Base-by-base conservation (phyloP, 2,329 filamentous ascomycete genomes). In the Escovopsis sp. region DNA sequence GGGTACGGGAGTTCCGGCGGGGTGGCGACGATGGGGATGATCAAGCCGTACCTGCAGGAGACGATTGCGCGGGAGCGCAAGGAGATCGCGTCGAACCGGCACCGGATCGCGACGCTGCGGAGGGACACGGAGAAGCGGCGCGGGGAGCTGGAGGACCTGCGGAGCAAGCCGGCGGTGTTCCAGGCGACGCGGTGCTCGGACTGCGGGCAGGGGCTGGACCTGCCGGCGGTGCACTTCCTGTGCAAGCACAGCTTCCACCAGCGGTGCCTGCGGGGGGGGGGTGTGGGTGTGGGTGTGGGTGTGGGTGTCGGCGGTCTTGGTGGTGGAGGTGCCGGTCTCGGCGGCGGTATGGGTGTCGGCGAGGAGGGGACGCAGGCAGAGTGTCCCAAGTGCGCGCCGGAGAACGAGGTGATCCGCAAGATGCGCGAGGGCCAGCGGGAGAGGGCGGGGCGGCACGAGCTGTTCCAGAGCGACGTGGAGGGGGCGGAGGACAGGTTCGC, bases 161-260 rank as follows among this genome's bases (percentile, higher is more conserved):
- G 70, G 7, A 70, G 69, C 8, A 88, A 92, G 50, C 87, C 90
- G 0, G 76, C 79, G 15, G 81, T 92, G 1, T 96, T 98, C 65
- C 84, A 92, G 54, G 78, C 86, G 1, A 87, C 86, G 25, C 73
- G 90, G 35, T 98, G 90, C 54, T 78, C 80, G 19, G 77, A 81
- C 35, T 98, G 90, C 54, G 76, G 75, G 13, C 71, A 76, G 27
- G 68, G 73, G 18, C 67, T 96, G 14, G 87, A 94, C 44, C 65
- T 96, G 11, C 90, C 90, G 0, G 83, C 79, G 0, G 87, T 98
- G 33, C 90, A 98, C 53, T 98, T 98, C 55, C 60, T 98, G 43
- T 98, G 90, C 63, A 94, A 93, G 55, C 90, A 98, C 55, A 87
- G 79, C 41, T 98, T 94, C 65, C 90, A 98, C 53, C 84, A 93